These are phyloP conservation scores for Neurospora africana DNA, from an alignment of 495 filamentous ascomycete species.

Conservation along the genomic window DNA sequence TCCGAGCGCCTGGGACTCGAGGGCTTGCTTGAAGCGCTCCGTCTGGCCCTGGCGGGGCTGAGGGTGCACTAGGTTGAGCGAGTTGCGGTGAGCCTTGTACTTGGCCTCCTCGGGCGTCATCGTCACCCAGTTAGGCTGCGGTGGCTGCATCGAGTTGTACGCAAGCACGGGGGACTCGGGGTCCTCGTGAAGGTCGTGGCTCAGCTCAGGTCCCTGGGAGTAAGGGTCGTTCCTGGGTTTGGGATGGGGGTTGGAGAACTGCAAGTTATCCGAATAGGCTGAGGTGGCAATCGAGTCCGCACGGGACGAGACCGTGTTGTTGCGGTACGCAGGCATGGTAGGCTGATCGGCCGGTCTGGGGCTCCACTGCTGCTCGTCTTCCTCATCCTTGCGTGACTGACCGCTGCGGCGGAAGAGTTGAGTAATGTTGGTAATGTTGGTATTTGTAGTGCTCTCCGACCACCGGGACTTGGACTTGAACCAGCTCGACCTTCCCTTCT, in stretches of 20 bases:
- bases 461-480: slow-evolving; percentile 95
- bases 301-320: slow-evolving; percentile 39
- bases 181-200: slow-evolving; percentile 10
- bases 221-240: slow-evolving; percentile 47
- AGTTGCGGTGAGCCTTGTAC: slow-evolving; percentile 84
- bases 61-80: slow-evolving; percentile 78
- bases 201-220: slow-evolving; percentile 43
- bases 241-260: slow-evolving; percentile 53
- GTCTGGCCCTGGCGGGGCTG: slow-evolving; percentile 79
- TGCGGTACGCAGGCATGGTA: slow-evolving; percentile 6
- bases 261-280: slow-evolving; percentile 50
- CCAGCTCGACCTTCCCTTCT: slow-evolving; percentile 85
- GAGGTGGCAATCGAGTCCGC: slow-evolving; percentile 52
- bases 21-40: slow-evolving; percentile 65
- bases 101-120: slow-evolving; percentile 72
- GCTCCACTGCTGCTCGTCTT: slow-evolving; percentile 19
- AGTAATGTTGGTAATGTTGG: slow-evolving; percentile 42
- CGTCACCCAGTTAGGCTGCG: slow-evolving; percentile 20
- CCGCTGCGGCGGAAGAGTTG: slow-evolving; percentile 42
- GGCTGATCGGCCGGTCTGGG: background rate
- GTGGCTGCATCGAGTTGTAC: slow-evolving; percentile 22
- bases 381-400: slow-evolving; percentile 34
- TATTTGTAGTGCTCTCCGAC: slow-evolving; percentile 83
- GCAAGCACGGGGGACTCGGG: slow-evolving; percentile 6
- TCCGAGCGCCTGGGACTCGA: slow-evolving; percentile 69